Conservation (phyloP, 257 asterid genomes). For the Pogostemon cablin region DNA sequence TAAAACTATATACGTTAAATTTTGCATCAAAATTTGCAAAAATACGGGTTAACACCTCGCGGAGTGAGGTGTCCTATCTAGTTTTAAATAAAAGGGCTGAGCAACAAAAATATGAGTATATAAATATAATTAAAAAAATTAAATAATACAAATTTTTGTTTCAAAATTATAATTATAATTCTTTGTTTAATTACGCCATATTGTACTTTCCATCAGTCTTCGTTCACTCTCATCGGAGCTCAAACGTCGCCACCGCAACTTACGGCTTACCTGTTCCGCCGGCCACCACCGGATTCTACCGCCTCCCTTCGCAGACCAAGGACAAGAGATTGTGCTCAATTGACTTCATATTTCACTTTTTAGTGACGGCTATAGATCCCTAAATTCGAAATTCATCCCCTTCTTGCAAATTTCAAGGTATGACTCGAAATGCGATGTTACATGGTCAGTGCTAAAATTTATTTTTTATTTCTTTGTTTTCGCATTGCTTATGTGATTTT, state of each 20-base stretch:
- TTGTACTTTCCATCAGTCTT: neutral
- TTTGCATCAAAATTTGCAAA: no score
- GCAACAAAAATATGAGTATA: no score
- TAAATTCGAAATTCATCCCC: neutral
- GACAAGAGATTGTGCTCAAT: neutral
- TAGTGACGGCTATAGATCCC: neutral
- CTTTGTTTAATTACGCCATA: no score
- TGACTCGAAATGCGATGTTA: neutral
- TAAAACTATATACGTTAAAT: no score
- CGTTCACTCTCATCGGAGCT: neutral
- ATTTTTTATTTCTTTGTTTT: neutral
- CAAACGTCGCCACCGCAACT: constrained; percentile 3
- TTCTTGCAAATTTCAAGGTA: constrained; percentile 13
- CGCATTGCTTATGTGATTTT: neutral
- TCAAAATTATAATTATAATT: no score
- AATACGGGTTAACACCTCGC: no score
- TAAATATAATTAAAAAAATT: no score
- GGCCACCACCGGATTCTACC: neutral
- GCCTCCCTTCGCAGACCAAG: no score
- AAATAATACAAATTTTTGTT: no score
- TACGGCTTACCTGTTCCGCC: neutral
- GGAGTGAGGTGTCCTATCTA: no score
- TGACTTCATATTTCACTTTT: neutral
- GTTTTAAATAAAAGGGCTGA: no score
- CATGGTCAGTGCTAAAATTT: neutral